Evolutionary conservation across 1,139 yeast species (phyloP), one percentile per base, ranked within the genome.

Genomic region (Candida tropicalis): DNA sequence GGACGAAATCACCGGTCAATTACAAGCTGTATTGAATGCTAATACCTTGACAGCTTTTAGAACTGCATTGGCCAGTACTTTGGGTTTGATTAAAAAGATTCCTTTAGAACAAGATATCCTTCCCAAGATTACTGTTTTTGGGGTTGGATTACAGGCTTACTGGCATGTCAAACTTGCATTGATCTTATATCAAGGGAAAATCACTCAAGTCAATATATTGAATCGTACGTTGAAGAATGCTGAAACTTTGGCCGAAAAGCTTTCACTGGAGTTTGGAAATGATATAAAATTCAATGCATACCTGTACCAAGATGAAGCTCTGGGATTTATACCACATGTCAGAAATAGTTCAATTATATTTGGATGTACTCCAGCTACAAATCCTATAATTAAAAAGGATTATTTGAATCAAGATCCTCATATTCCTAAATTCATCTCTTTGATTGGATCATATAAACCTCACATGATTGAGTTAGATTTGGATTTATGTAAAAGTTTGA

Each of bases 361-460:
- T 53, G 82, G 87, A 2, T 82, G 87, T 55, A 60, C 79, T 9
- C 88, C 89, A 2, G 65, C 83, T 1, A 73, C 79, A 0, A 62
- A 59, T 9, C 79, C 87, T 1, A 58, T 69, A 0, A 73, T 82
- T 40, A 59, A 62, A 26, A 53, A 57, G 10, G 51, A 60, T 1
- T 65, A 68, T 45, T 51, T 82, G 37, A 66, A 68, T 38, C 46
- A 45, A 3, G 62, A 63, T 31, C 57, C 63, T 3, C 36, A 49
- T 15, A 49, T 48, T 10, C 63, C 65, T 9, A 73, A 64, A 48
- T 82, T 75, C 55, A 72, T 83, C 38, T 76, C 83, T 3, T 64
- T 83, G 33, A 82, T 84, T 52, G 90, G 90, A 1, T 79, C 86
- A 12, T 84, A 82, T 57, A 81, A 82, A 56, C 87, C 87, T 3